Percentiles rank a stretch among this genome's conserved stretches.
phyloP scores from a whole-genome alignment of 176 grass and related monocot genomes.

The Cenchrus purpureus region DNA sequence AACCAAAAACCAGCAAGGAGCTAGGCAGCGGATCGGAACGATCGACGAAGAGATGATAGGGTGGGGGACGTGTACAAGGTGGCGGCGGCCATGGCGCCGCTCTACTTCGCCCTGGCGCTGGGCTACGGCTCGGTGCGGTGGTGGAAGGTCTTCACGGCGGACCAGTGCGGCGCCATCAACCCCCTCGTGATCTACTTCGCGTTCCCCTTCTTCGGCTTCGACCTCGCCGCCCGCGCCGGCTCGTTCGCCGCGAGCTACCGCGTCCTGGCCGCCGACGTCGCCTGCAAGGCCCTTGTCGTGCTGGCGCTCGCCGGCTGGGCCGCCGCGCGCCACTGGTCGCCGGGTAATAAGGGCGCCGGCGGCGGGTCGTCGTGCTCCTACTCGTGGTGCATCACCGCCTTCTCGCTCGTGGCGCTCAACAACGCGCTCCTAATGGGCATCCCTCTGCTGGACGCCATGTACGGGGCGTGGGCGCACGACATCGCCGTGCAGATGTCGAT shows the following conservation, averaged over 20 bases:
- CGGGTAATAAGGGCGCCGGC: too few species aligned
- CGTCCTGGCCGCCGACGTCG: constrained; percentile 64
- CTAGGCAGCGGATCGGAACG: too few species aligned
- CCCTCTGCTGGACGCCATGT: constrained; percentile 73
- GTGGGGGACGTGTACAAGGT: constrained; percentile 81
- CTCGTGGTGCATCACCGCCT: constrained; percentile 68
- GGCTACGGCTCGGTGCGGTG: constrained; percentile 72
- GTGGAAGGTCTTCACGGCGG: constrained; percentile 77
- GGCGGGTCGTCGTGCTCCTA: neutral
- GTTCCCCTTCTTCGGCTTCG: constrained; percentile 76
- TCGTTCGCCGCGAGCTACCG: constrained; percentile 61
- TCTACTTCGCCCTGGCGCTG: constrained; percentile 73
- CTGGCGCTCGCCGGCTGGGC: constrained; percentile 41
- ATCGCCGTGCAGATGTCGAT: constrained; percentile 74
- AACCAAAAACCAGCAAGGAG: neutral
- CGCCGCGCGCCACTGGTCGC: neutral
- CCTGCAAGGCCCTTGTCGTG: constrained; percentile 55
- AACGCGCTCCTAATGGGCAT: constrained; percentile 78
- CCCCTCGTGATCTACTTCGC: constrained; percentile 72
- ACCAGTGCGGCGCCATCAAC: constrained; percentile 76
- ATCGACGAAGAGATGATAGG: constrained; percentile 53
- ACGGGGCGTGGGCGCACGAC: constrained; percentile 79
- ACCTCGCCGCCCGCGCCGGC: constrained; percentile 58
- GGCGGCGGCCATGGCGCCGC: constrained; percentile 65
- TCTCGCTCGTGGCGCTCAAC: constrained; percentile 67